A percentile compares a stretch with the other conserved stretches of the same genome.
phyloP scores from a whole-genome alignment of 2,329 filamentous ascomycete genomes.

The Clarireedia sp. region DNA sequence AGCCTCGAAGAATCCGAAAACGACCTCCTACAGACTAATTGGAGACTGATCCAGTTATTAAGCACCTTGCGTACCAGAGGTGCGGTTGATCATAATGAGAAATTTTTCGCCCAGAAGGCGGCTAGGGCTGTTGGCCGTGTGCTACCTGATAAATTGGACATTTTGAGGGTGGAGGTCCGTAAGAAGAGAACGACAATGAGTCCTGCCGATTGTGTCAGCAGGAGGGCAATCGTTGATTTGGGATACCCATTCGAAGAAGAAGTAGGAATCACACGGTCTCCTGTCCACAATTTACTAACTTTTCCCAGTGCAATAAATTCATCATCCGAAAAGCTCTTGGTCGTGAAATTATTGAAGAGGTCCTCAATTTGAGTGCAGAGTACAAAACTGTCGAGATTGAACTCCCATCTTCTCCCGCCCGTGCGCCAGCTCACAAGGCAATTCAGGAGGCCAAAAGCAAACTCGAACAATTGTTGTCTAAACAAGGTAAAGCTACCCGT shows the following conservation, averaged over 20 bases:
- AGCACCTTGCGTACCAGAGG: too few species aligned
- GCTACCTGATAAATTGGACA: too few species aligned
- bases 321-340: conserved; percentile 78
- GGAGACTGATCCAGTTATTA: too few species aligned
- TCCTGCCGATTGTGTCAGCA: conserved; percentile 70
- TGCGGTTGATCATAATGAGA: too few species aligned
- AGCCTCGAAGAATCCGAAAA: too few species aligned
- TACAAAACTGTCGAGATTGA: conserved; percentile 50
- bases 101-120: too few species aligned
- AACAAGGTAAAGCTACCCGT: too few species aligned
- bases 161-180: conserved; percentile 51
- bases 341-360: conserved; percentile 83
- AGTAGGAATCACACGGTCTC: conserved; percentile 40
- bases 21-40: too few species aligned
- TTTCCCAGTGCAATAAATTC: conserved; percentile 65
- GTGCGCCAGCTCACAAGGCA: too few species aligned
- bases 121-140: too few species aligned
- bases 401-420: conserved; percentile 15
- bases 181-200: conserved; percentile 88
- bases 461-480: too few species aligned
- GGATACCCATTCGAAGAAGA: conserved; percentile 84
- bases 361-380: conserved; percentile 74
- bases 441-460: too few species aligned
- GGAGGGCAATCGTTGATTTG: conserved; percentile 72
- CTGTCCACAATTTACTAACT: conserved; percentile 27